These are phyloP conservation scores for Centella asiatica DNA, from an alignment of 129 eudicot genomes.

Conservation along the genomic window DNA sequence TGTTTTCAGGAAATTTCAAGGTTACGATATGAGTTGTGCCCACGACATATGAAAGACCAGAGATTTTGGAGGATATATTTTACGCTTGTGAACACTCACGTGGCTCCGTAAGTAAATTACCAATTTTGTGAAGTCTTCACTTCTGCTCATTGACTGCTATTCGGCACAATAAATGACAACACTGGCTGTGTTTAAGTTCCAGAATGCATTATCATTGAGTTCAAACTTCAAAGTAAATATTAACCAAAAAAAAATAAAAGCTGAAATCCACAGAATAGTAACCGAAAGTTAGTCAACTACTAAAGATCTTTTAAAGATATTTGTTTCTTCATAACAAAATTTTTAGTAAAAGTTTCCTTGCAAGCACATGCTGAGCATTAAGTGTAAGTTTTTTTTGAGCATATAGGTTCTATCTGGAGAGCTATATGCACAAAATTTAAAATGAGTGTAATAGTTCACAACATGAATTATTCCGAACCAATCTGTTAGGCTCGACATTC, in stretches of 20 bases:
- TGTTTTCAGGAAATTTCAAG: slow-evolving; percentile 53
- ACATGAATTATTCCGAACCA: neutral
- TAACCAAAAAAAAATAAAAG: too few relatives aligned
- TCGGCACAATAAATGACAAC: neutral
- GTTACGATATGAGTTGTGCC: slow-evolving; percentile 58
- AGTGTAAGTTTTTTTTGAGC: too few relatives aligned
- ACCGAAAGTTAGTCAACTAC: too few relatives aligned
- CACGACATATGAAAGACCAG: slow-evolving; percentile 55
- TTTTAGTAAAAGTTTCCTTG: too few relatives aligned
- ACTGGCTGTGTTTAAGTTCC: neutral
- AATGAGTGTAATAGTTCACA: neutral
- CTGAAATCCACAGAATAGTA: too few relatives aligned
- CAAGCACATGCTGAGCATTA: too few relatives aligned
- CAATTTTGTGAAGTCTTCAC: neutral
- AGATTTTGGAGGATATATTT: slow-evolving; percentile 65
- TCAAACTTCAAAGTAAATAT: too few relatives aligned
- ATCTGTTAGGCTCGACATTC: neutral
- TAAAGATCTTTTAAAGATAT: too few relatives aligned
- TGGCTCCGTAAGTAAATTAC: slow-evolving; percentile 43
- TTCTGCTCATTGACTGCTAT: neutral
- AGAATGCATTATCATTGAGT: neutral
- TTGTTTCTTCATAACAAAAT: too few relatives aligned
- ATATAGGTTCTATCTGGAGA: too few relatives aligned
- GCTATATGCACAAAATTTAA: neutral
- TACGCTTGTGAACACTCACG: slow-evolving; percentile 62